phyloP scores from a whole-genome alignment of 495 filamentous ascomycete genomes.

The Neurospora africana region DNA sequence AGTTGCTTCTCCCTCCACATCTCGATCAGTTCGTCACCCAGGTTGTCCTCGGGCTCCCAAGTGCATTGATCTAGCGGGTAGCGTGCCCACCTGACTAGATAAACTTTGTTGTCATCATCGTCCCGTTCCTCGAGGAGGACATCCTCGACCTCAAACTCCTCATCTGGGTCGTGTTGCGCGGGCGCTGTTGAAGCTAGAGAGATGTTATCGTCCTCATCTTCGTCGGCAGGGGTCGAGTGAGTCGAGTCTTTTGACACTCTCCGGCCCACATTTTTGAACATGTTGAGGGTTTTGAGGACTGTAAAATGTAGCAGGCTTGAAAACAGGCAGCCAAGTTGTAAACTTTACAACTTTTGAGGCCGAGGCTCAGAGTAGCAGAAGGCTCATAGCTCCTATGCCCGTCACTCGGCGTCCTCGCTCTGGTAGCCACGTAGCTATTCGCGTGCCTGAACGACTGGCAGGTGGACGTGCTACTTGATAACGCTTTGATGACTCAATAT shows the following conservation, averaged over 20 bases:
- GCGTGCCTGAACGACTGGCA: background rate
- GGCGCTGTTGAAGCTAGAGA: conserved; percentile 51
- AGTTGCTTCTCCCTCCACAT: conserved; percentile 46
- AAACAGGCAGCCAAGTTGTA: background rate
- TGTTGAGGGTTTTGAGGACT: background rate
- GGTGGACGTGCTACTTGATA: background rate
- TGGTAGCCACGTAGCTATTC: background rate
- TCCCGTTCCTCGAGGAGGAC: conserved; percentile 39
- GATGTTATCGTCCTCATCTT: conserved; percentile 43
- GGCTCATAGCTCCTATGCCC: background rate
- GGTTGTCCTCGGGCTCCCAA: conserved; percentile 53
- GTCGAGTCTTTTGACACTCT: background rate
- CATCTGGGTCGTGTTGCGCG: conserved; percentile 27
- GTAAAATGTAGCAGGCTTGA: background rate
- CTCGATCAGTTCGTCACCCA: conserved; percentile 36
- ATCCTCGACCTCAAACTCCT: conserved; percentile 39
- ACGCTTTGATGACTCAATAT: background rate
- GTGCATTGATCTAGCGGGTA: conserved; percentile 47
- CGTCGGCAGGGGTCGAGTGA: background rate
- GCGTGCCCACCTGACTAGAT: conserved; percentile 58
- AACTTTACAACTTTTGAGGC: background rate
- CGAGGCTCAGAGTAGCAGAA: background rate
- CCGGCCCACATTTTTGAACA: background rate
- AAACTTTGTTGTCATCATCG: conserved; percentile 32
- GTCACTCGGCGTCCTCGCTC: background rate